These are phyloP conservation scores for Debaryomyces nepalensis DNA, from an alignment of 1,139 yeast species.

Conservation along the genomic window DNA sequence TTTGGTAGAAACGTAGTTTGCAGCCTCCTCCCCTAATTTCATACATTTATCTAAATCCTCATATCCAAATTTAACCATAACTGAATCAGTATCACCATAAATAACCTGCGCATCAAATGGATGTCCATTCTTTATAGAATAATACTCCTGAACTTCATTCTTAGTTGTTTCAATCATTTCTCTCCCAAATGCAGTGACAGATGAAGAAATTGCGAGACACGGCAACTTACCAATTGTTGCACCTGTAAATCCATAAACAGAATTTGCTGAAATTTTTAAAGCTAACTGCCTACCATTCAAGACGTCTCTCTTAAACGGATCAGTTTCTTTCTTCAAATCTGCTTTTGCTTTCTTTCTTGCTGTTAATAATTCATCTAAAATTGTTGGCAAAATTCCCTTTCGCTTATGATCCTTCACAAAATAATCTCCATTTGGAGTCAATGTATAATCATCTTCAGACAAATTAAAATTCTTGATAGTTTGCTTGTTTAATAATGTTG, in stretches of 20 bases:
- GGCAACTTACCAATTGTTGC: constrained; percentile 98
- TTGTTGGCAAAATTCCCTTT: constrained; percentile 89
- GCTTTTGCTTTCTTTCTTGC: constrained; percentile 94
- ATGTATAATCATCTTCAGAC: constrained; percentile 75
- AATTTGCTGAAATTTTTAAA: constrained; percentile 93
- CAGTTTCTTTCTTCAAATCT: constrained; percentile 89
- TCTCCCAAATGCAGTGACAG: constrained; percentile 95
- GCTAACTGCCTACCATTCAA: constrained; percentile 98
- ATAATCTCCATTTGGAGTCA: constrained; percentile 90
- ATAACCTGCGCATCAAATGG: constrained; percentile 86
- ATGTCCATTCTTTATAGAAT: constrained; percentile 79
- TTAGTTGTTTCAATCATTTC: constrained; percentile 95
- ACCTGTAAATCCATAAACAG: constrained; percentile 99
- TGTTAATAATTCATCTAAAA: constrained; percentile 80
- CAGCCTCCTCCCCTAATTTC: constrained; percentile 94
- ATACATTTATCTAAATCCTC: constrained; percentile 82
- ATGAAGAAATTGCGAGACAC: constrained; percentile 93
- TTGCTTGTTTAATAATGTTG: constrained; percentile 75
- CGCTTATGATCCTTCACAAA: constrained; percentile 77
- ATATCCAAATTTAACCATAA: constrained; percentile 96
- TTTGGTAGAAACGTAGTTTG: constrained; percentile 76
- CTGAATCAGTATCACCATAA: constrained; percentile 99
- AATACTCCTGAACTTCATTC: constrained; percentile 78
- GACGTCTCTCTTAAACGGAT: constrained; percentile 91
- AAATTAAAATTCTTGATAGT: constrained; percentile 70